phyloP scores from a whole-genome alignment of 108 stramenopile species.

The Chaetoceros tenuissimus region DNA sequence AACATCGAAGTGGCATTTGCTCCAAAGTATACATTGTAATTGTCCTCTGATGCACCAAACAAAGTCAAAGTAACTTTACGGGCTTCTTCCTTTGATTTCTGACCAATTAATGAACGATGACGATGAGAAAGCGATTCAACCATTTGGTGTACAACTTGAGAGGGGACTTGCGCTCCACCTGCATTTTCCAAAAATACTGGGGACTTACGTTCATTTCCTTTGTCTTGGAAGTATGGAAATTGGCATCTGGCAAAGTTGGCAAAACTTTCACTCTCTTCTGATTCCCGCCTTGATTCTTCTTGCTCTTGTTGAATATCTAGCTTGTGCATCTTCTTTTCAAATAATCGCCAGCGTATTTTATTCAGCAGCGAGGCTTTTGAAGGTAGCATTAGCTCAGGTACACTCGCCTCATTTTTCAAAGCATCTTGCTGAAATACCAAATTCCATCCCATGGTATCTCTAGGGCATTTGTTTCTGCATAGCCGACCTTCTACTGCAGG shows the following conservation, averaged over 20 bases:
- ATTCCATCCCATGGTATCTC: slow-evolving; percentile 33
- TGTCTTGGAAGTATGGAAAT: slow-evolving; percentile 61
- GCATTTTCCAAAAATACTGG: slow-evolving; percentile 75
- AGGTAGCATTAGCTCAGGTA: slow-evolving; percentile 32
- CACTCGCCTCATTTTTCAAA: background rate
- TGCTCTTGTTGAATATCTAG: slow-evolving; percentile 4
- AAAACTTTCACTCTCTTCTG: slow-evolving; percentile 3
- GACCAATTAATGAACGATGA: slow-evolving; percentile 51
- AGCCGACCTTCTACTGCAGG: slow-evolving; percentile 32
- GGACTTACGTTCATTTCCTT: slow-evolving; percentile 1
- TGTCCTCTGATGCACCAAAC: slow-evolving; percentile 24
- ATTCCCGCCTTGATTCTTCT: background rate
- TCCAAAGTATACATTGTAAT: slow-evolving; percentile 35
- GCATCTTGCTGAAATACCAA: slow-evolving; percentile 30
- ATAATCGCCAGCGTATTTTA: slow-evolving; percentile 75
- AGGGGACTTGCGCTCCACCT: slow-evolving; percentile 77
- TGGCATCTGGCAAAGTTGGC: slow-evolving; percentile 42
- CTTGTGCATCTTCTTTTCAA: slow-evolving; percentile 40
- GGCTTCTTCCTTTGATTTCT: slow-evolving; percentile 32
- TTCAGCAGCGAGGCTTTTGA: slow-evolving; percentile 73
- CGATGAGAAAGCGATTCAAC: slow-evolving; percentile 30
- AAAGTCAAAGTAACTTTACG: slow-evolving; percentile 28
- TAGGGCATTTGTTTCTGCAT: too few relatives aligned
- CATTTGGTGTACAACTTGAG: slow-evolving; percentile 38
- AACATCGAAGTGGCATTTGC: slow-evolving; percentile 66